A percentile compares a stretch with the other conserved stretches of the same genome.
phyloP scores from a whole-genome alignment of 306 rosid genomes.

The Rubus parviflorus region DNA sequence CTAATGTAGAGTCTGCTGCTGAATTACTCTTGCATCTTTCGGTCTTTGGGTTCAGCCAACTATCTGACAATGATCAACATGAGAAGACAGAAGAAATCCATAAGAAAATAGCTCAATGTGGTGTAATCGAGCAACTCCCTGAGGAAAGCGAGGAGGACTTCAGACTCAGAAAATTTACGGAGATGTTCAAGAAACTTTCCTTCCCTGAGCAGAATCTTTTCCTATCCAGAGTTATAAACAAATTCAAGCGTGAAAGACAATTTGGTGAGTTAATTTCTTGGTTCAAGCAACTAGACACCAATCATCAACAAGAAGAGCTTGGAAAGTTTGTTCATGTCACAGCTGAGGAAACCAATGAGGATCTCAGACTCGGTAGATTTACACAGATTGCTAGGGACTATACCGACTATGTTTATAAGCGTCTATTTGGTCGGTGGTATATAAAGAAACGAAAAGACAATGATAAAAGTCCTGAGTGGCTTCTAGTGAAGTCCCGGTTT shows the following conservation, averaged over 20 bases:
- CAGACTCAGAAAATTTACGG: background rate
- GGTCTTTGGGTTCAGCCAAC: background rate
- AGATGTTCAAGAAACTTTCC: slow-evolving; percentile 10
- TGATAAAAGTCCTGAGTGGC: background rate
- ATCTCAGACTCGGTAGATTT: background rate
- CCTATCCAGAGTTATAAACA: background rate
- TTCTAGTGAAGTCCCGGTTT: background rate
- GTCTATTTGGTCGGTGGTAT: too few species aligned
- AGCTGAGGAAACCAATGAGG: background rate
- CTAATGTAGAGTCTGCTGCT: background rate
- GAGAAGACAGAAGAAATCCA: background rate
- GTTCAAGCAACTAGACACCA: background rate
- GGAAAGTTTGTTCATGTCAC: background rate
- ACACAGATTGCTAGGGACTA: background rate
- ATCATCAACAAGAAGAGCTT: background rate
- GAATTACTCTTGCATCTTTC: background rate
- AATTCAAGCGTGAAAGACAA: background rate
- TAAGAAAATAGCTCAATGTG: background rate
- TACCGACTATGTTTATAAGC: background rate
- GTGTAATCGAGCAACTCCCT: background rate
- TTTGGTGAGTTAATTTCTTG: background rate
- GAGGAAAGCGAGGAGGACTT: background rate
- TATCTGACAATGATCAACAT: background rate
- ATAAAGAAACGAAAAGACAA: too few species aligned
- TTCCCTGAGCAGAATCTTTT: background rate